Base-by-base conservation (phyloP, 2,329 filamentous ascomycete species). In the Diaporthe vexans region DNA sequence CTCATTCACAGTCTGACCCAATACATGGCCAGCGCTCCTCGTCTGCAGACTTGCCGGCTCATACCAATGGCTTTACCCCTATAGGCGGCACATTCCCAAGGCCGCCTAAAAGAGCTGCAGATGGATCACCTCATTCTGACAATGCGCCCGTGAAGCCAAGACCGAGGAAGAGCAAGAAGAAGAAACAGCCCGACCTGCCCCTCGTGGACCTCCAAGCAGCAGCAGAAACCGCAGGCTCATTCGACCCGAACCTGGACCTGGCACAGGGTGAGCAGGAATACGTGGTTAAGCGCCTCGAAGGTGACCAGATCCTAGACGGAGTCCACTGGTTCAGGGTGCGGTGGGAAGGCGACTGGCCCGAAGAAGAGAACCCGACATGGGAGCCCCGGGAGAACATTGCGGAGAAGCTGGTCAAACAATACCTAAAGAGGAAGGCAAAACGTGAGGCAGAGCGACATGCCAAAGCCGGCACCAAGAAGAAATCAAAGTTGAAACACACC, bases 311-410 rank as follows among this genome's bases (percentile, higher is more conserved):
- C 6, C 79, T 83, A 54, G 80, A 86, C 5, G 81, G 84, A 1
- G 81, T 85, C 1, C 85, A 86, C 4, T 85, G 84, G 73, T 91
- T 88, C 79, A 82, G 86, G 40, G 88, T 91, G 0, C 85, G 86
- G 9, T 91, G 89, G 89, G 86, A 85, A 58, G 89, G 89, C 10
- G 80, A 89, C 74, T 91, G 89, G 89, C 88, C 89, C 0, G 80
- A 84, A 0, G 86, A 86, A 11, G 85, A 90, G 78, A 90, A 91
- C 72, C 88, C 88, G 0, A 88, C 89, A 0, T 91, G 89, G 89
- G 89, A 91, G 77, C 89, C 89, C 0, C 85, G 87, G 76, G 84
- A 84, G 4, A 89, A 90, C 70, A 84, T 91, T 3, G 80, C 86
- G 0, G 73, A 78, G 0, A 74, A 74, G 0, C 78, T 90, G 52